Evolutionary conservation across 1,284 basidiomycete species (phyloP).

Genomic region (Malassezia nana): DNA sequence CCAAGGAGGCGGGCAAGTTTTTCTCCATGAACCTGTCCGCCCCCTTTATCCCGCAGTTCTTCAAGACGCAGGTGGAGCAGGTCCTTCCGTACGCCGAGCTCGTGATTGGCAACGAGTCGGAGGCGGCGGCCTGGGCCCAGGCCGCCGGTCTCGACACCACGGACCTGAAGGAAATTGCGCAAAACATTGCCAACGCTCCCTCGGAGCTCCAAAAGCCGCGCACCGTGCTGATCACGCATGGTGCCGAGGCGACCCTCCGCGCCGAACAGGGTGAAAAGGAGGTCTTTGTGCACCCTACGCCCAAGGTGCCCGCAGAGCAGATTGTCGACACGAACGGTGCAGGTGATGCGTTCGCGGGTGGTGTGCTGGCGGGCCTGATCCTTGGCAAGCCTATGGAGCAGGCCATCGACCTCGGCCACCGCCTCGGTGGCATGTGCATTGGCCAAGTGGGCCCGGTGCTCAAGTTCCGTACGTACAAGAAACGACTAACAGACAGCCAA

Average conservation of each 20-base stretch:
- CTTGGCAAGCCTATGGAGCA: slow-evolving; percentile 70
- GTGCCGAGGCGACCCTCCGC: slow-evolving; percentile 68
- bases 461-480: slow-evolving; percentile 30
- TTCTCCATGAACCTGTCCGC: slow-evolving; percentile 79
- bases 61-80: slow-evolving; percentile 54
- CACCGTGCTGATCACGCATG: slow-evolving; percentile 83
- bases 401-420: slow-evolving; percentile 75
- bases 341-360: slow-evolving; percentile 98
- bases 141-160: slow-evolving; percentile 50
- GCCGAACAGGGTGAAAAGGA: slow-evolving; percentile 58
- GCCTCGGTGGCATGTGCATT: slow-evolving; percentile 77
- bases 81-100: slow-evolving; percentile 42
- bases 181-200: slow-evolving; percentile 39
- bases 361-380: slow-evolving; percentile 78
- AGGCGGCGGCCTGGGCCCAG: slow-evolving; percentile 76
- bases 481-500: slow-evolving; percentile 17
- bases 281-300: slow-evolving; percentile 52
- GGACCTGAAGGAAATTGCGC: slow-evolving; percentile 40
- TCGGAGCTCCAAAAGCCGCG: slow-evolving; percentile 51
- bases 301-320: slow-evolving; percentile 49
- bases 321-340: slow-evolving; percentile 96
- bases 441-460: slow-evolving; percentile 59
- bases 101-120: slow-evolving; percentile 71
- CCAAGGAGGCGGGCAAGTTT: slow-evolving; percentile 62
- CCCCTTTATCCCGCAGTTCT: slow-evolving; percentile 94